phyloP scores from a whole-genome alignment of 495 filamentous ascomycete species.

The Clohesyomyces aquaticus region DNA sequence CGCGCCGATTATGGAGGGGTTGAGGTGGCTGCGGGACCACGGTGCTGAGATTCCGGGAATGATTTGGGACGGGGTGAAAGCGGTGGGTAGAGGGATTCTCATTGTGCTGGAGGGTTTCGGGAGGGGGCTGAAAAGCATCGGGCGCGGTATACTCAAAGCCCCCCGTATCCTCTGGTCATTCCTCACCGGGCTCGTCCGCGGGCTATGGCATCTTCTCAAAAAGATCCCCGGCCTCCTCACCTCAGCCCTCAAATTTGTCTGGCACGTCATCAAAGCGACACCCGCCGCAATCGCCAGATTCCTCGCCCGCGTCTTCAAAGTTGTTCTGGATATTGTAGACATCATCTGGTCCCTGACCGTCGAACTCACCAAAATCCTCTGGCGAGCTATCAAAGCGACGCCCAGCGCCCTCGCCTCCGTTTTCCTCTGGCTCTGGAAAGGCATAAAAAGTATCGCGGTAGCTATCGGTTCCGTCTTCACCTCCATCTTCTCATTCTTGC shows the following conservation, averaged over 20 bases:
- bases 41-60: conserved; percentile 41
- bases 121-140: no score
- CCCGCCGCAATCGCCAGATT: no score
- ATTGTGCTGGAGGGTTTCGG: no score
- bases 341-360: no score
- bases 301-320: no score
- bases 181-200: no score
- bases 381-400: conserved; percentile 40
- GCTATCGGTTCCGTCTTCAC: conserved; percentile 42
- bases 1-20: conserved; percentile 29
- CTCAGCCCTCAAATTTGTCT: no score
- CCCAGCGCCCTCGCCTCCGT: conserved; percentile 44
- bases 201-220: conserved; percentile 1
- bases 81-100: background rate
- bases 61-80: conserved; percentile 16
- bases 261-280: no score
- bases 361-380: conserved; percentile 34
- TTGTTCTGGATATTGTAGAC: conserved; percentile 6
- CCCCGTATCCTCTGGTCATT: no score
- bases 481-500: conserved; percentile 44
- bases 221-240: no score
- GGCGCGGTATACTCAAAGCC: no score
- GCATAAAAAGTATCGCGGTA: conserved; percentile 39
- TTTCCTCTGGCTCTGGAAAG: conserved; percentile 44
- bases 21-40: conserved; percentile 43